Base-by-base conservation (phyloP, 2,329 filamentous ascomycete species). In the Chrysoporthe austroafricana region DNA sequence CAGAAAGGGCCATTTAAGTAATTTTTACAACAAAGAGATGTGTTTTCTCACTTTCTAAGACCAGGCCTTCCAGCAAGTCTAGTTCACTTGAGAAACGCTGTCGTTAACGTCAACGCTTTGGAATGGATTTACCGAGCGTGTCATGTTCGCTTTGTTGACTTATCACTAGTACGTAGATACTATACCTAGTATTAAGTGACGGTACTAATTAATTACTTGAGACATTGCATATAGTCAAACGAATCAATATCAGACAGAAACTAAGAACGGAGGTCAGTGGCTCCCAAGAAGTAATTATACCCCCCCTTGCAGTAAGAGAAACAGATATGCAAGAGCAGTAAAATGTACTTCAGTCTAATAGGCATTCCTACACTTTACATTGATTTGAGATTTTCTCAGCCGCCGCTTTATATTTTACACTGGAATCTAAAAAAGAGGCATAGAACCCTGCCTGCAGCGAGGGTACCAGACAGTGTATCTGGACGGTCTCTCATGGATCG, bases 81-180 rank as follows among this genome's bases (percentile, higher is more conserved):
- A 6, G n/a, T 48, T 26, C 26, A 26, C 2, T 26, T 26, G 26
- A 26, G 9, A 16, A 16, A 39, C 39, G 18, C 4, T n/a, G 6
- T 32, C 46, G 50, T 26, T 64, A 39, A 64, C 62, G 50, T 64
- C 62, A 57, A 63, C 4, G 26, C 39, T 44, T n/a, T 46, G 36
- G 9, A 44, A 43, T 43, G 36, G 18, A 60, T 21, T n/a, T 44
- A 13, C 11, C n/a, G 16, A 57, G 4, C 14, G 26, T 42, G 39
- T 44, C 9, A 60, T 60, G 18, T 3, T 18, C 34, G 39, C 26
- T 26, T 26, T 26, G 26, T 26, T 26, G 54, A 8, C 11, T 60
- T 16, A 39, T 44, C 39, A 26, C 18, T 14, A 21, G 11, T n/a
- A 18, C 26, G 26, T 57, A 56, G 11, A 6, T 18, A 1, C 44